Evolutionary conservation across 371 early-diverging fungal species (phyloP).

Genomic region (Syncephalastrum monosporum): DNA sequence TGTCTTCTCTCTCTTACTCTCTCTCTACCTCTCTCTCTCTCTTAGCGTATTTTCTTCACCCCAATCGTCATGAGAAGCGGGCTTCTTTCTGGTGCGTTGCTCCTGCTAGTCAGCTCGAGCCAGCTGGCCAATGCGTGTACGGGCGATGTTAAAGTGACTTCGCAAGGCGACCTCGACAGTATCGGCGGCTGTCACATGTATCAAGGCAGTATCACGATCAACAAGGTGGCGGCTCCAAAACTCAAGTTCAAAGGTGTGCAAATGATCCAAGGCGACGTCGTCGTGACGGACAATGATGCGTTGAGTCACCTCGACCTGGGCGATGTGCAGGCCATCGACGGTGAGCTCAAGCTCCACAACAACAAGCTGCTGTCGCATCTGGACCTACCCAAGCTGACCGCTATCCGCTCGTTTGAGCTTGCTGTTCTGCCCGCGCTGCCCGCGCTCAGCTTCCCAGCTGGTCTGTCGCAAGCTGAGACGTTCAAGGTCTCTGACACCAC

Average conservation of each 20-base stretch:
- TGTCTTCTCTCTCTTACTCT: too few relatives aligned
- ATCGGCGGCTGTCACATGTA: conserved; percentile 40
- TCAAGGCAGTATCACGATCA: conserved; percentile 39
- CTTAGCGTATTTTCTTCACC: too few relatives aligned
- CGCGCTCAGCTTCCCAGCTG: conserved; percentile 36
- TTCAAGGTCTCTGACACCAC: conserved; percentile 45
- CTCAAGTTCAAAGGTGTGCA: conserved; percentile 34
- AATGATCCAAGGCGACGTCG: conserved; percentile 40
- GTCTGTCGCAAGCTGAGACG: conserved; percentile 32
- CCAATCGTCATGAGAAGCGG: too few relatives aligned
- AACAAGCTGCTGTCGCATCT: conserved; percentile 39
- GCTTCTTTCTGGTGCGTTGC: too few relatives aligned
- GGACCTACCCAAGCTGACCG: conserved; percentile 31
- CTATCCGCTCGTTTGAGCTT: conserved; percentile 35
- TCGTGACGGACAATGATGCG: conserved; percentile 37
- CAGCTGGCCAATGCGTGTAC: conserved; percentile 8
- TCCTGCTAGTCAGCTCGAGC: too few relatives aligned
- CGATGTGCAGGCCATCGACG: conserved; percentile 41
- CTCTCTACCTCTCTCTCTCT: too few relatives aligned
- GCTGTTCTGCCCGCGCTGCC: conserved; percentile 42
- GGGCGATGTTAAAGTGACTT: conserved; percentile 25
- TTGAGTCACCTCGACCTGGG: conserved; percentile 35
- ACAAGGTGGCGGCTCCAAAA: conserved; percentile 17
- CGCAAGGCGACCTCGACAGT: conserved; percentile 43
- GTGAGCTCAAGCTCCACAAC: conserved; percentile 39